Base-by-base conservation (phyloP, 2,329 filamentous ascomycete genomes). In the Penicillium olsonii region DNA sequence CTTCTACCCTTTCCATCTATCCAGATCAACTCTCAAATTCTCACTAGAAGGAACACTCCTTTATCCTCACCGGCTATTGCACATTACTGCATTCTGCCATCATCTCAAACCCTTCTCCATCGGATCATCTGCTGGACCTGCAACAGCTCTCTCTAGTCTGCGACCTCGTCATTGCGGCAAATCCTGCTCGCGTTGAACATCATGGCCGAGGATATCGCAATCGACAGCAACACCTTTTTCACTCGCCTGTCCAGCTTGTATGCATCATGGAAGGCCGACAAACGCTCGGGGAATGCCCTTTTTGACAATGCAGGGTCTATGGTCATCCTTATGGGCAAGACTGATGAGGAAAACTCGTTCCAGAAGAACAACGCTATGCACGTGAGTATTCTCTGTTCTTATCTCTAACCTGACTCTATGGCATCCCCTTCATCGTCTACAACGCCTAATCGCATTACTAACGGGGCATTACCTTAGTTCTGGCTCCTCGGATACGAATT, bases 401-500 rank as follows among this genome's bases (percentile, higher is more conserved):
- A 24, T 24, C 14, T 10, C 35, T 29, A 18, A 4, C 27, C 12
- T 22, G 18, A n/a, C 29, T n/a, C 12, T 31, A 12, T 31, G 29
- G 29, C 7, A 9, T 12, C 26, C 22, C 34, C n/a, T 37, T 9
- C 17, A 22, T 14, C 18, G 1, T 11, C 35, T 17, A 11, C 17
- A 8, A 34, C 29, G 19, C 24, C 26, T 41, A 15, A 41, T 31
- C 37, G 20, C 29, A 15, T 46, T 31, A 37, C 51, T 56, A 46
- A 56, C 20, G n/a, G 14, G 26, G 14, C 29, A 27, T n/a, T 12
- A 17, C 35, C 59, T 53, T 71, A 96, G 92, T 95, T 97, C 74
- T 99, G 95, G 95, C 81, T 99, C 47, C 83, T 99, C 55, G 94
- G 94, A 64, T 99, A 99, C 78, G 94, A 99, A 72, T 99, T 99